Percentiles rank a stretch among this genome's conserved stretches.
These are phyloP conservation scores for Lactarius psammicola DNA, from an alignment of 768 basidiomycete genomes.

Conservation along the genomic window DNA sequence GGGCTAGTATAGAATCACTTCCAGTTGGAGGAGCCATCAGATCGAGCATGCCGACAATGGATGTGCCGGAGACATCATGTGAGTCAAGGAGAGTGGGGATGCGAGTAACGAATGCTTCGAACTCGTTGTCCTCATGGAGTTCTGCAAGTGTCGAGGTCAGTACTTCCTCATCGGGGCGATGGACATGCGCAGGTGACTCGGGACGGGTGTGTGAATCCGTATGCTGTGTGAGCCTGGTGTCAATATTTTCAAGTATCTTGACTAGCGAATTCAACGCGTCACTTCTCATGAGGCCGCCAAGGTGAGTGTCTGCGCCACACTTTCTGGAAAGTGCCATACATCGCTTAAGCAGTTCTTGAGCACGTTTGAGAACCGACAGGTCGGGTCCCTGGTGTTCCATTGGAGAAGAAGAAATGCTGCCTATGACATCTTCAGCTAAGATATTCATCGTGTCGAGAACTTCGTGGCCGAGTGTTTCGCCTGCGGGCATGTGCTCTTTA, in stretches of 20 bases:
- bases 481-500: not conserved
- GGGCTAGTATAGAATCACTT: slow-evolving; percentile 3
- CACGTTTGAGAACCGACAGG: not conserved
- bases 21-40: slow-evolving; percentile 3
- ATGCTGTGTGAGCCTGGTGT: not conserved
- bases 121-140: not conserved
- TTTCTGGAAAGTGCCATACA: not conserved
- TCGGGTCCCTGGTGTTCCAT: not conserved
- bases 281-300: not conserved
- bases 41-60: not conserved
- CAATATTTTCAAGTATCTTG: not conserved
- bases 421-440: not conserved
- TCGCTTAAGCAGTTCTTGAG: not conserved
- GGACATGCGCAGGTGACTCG: not conserved
- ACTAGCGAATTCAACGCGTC: not conserved
- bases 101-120: slow-evolving; percentile 5
- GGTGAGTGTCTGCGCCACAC: not conserved
- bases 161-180: not conserved
- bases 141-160: slow-evolving; percentile 6
- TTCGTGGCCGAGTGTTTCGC: slow-evolving; percentile 1
- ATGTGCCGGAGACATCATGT: not conserved
- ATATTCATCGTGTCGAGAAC: slow-evolving; percentile 9
- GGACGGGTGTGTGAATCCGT: not conserved
- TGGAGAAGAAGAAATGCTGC: not conserved
- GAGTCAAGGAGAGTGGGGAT: slow-evolving; percentile 3